phyloP scores from a whole-genome alignment of 768 basidiomycete genomes.

The Termitomyces bulborhizus region DNA sequence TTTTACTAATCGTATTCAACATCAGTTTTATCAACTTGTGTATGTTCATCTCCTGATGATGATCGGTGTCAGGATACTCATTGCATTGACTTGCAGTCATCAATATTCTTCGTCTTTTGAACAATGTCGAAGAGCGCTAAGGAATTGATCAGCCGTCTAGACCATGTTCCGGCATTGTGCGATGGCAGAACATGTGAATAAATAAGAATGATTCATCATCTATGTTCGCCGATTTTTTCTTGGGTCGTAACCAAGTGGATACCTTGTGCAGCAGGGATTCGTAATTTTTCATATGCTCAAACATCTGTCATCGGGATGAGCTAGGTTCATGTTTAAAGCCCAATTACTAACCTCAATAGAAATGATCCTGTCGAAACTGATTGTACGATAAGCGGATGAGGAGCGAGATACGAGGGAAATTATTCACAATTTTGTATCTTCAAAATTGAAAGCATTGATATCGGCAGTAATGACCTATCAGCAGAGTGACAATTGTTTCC shows the following conservation, averaged over 20 bases:
- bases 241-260: conserved; percentile 56
- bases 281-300: conserved; percentile 78
- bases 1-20: conserved; percentile 14
- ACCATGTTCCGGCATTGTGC: conserved; percentile 31
- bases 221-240: conserved; percentile 24
- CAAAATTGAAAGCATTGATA: neutral
- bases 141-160: neutral
- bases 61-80: conserved; percentile 3
- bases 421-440: neutral
- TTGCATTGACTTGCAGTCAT: conserved; percentile 45
- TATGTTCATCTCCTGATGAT: conserved; percentile 30
- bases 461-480: neutral
- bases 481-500: neutral
- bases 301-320: conserved; percentile 37
- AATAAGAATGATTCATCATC: conserved; percentile 37
- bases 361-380: neutral
- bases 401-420: neutral
- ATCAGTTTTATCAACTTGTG: conserved; percentile 82
- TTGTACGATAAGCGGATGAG: neutral
- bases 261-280: conserved; percentile 53
- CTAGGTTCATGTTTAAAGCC: neutral
- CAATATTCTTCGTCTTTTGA: conserved; percentile 79
- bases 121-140: conserved; percentile 47
- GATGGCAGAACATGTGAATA: conserved; percentile 68
- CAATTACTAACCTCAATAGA: neutral